These are phyloP conservation scores for Globisporangium middletonii DNA, from an alignment of 352 stramenopile species.

Conservation along the genomic window DNA sequence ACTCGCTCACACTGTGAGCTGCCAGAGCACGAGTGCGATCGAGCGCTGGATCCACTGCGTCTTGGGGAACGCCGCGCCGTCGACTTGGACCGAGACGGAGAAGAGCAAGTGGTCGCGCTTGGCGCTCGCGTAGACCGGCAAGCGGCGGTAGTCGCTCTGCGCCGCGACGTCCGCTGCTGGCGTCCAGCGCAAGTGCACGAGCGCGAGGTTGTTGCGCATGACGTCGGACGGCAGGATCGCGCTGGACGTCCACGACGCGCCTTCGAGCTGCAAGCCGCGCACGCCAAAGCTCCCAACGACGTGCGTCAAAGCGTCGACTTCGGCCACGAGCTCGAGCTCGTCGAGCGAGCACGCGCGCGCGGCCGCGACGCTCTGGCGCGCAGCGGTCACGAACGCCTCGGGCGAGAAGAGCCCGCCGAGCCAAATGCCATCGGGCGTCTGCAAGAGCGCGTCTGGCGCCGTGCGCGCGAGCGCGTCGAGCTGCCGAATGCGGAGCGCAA, in stretches of 20 bases:
- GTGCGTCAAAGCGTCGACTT: slow-evolving; percentile 34
- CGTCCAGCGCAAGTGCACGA: slow-evolving; percentile 71
- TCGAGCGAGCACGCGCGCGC: slow-evolving; percentile 82
- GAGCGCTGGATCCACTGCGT: slow-evolving; percentile 79
- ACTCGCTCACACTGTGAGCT: slow-evolving; percentile 13
- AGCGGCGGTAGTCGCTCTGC: slow-evolving; percentile 23
- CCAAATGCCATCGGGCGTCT: slow-evolving; percentile 57
- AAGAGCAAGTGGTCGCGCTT: slow-evolving; percentile 76
- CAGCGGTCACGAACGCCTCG: slow-evolving; percentile 91
- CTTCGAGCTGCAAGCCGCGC: slow-evolving; percentile 77
- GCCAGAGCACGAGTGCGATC: slow-evolving; percentile 78
- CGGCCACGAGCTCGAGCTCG: slow-evolving; percentile 76
- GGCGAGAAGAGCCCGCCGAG: slow-evolving; percentile 91
- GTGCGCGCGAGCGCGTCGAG: slow-evolving; percentile 41
- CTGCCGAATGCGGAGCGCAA: slow-evolving; percentile 68
- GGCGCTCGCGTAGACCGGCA: slow-evolving; percentile 85
- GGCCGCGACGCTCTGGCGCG: slow-evolving; percentile 83
- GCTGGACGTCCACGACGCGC: slow-evolving; percentile 57
- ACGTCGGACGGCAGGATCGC: slow-evolving; percentile 73
- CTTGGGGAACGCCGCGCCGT: slow-evolving; percentile 40
- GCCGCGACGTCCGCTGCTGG: slow-evolving; percentile 21
- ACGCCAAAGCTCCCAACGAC: slow-evolving; percentile 51
- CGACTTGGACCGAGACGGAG: slow-evolving; percentile 64
- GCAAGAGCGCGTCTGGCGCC: slow-evolving; percentile 32
- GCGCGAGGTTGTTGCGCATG: slow-evolving; percentile 63